Conservation (phyloP, 768 basidiomycete genomes). For the Pseudohyphozyma bogoriensis region DNA sequence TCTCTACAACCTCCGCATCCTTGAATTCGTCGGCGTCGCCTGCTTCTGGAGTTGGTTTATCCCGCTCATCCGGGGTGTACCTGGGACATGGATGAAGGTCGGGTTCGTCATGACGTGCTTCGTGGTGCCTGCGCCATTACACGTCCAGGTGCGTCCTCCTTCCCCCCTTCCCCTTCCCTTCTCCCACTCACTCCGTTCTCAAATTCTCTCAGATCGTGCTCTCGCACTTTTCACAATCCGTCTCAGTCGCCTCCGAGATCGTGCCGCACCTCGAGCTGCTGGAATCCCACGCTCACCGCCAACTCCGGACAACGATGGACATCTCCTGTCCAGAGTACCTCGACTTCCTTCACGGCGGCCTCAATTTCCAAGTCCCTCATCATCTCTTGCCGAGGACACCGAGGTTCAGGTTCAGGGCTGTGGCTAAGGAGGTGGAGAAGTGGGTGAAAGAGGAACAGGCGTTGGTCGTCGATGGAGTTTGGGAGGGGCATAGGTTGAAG, state of each 20-base stretch:
- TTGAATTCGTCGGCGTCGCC: slow-evolving; percentile 61
- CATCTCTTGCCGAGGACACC: slow-evolving; percentile 83
- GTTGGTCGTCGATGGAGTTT: slow-evolving; percentile 10
- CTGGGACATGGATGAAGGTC: slow-evolving; percentile 58
- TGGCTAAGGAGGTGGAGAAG: slow-evolving; percentile 72
- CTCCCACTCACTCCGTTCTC: neutral
- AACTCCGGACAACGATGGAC: slow-evolving; percentile 91
- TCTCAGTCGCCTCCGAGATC: slow-evolving; percentile 19
- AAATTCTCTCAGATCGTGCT: slow-evolving; percentile 59
- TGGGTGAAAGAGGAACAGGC: slow-evolving; percentile 61
- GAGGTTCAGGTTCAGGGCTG: slow-evolving; percentile 77
- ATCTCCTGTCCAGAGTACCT: slow-evolving; percentile 75
- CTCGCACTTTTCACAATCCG: slow-evolving; percentile 68
- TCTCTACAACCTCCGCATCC: slow-evolving; percentile 52
- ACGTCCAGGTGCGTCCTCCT: slow-evolving; percentile 65
- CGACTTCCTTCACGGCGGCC: slow-evolving; percentile 85
- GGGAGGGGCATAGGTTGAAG: slow-evolving; percentile 5
- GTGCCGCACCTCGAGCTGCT: slow-evolving; percentile 68
- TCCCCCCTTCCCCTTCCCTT: slow-evolving; percentile 36
- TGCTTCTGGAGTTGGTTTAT: slow-evolving; percentile 88
- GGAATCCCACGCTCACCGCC: slow-evolving; percentile 93
- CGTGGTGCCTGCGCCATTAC: slow-evolving; percentile 75
- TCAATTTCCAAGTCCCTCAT: slow-evolving; percentile 94
- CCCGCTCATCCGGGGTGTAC: slow-evolving; percentile 56
- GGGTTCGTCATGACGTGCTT: slow-evolving; percentile 76